Evolutionary conservation across 78 protist species (phyloP), one percentile per base, ranked within the genome.

Genomic region (Pigoraptor vietnamica): DNA sequence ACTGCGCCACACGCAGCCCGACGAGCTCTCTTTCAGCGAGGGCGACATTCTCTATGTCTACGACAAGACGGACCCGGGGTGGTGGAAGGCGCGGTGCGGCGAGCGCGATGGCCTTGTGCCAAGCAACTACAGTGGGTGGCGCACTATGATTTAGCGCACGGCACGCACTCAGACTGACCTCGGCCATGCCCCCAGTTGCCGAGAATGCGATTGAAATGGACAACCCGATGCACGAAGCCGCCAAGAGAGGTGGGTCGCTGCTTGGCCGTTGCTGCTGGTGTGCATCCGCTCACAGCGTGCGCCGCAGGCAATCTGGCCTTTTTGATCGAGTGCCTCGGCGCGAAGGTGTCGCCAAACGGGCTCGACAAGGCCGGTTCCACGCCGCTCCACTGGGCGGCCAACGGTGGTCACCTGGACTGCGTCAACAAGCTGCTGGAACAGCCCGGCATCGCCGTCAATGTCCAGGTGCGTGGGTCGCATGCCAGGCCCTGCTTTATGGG

Each of bases 311-410:
- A 83, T 24, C 23, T 83, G 39, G 6, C 35, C 39, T 83, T 83
- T 37, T 14, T 83, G 24, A 34, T 6, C 1, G 90, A 87, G 37
- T 19, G 1, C 25, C 55, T 87, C 0, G 90, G 40, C 23, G 79
- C 90, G 0, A 32, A 32, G 38, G 24, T 87, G n/a, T 39, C 90
- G 24, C 24, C 35, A 21, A 87, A 87, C 90, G 90, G 39, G 9
- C 79, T 87, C 33, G 90, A 87, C 79, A 87, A 39, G 90, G 14
- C 90, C 0, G 90, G 90, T 6, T 39, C 56, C 23, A 87, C 90
- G 37, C 90, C 90, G 33, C 36, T 87, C 79, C 90, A 87, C 90
- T 87, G 90, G 90, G 90, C 90, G 2, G 55, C 90, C 35, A 38
- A 33, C 37, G 90, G 90, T 19, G 90, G 90, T n/a, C 90, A 87